Evolutionary conservation across 2,329 filamentous ascomycete species (phyloP).

Genomic region (Diaporthe ampelina): DNA sequence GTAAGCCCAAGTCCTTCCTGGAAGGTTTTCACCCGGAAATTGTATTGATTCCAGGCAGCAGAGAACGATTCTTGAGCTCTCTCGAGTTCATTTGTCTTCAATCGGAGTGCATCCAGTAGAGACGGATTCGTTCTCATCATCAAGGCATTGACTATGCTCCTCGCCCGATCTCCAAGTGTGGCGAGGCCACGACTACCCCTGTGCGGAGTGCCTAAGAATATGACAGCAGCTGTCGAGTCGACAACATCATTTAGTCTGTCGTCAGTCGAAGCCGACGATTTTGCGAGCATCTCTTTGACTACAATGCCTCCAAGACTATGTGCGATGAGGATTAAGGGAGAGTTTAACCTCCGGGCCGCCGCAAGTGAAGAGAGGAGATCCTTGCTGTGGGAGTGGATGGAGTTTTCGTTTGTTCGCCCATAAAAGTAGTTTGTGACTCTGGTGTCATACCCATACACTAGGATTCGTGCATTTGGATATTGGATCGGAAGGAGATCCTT

Average conservation of each 20-base stretch:
- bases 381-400: neutral
- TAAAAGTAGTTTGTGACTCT: neutral
- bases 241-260: neutral
- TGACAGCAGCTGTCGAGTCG: neutral
- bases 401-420: neutral
- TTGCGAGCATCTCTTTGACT: conserved; percentile 5
- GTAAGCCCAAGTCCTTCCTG: neutral
- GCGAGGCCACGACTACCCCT: neutral
- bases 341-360: neutral
- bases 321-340: neutral
- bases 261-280: neutral
- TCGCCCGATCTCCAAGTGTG: neutral
- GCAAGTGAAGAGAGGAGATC: conserved; percentile 2
- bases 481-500: neutral
- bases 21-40: conserved; percentile 4
- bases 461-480: neutral
- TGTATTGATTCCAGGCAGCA: neutral
- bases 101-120: neutral
- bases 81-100: neutral
- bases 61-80: neutral
- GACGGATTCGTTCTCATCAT: neutral
- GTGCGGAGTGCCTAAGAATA: neutral
- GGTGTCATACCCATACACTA: conserved; percentile 4
- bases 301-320: conserved; percentile 20
- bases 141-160: neutral